Evolutionary conservation across 2,329 filamentous ascomycete species (phyloP).

Genomic region (Botrytis medusae): DNA sequence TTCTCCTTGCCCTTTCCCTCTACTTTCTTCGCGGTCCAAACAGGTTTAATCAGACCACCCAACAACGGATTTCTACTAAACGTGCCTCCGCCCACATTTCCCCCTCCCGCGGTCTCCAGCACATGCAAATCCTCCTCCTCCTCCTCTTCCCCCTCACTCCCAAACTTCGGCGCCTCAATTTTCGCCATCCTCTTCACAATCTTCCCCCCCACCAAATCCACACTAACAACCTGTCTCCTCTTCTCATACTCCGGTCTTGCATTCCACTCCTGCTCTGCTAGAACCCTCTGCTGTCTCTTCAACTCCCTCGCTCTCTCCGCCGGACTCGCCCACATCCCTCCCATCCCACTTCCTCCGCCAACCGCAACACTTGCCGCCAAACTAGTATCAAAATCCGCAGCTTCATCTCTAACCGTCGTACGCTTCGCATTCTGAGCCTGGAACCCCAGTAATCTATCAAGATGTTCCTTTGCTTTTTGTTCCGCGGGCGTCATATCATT

Average conservation of each 20-base stretch:
- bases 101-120: slow-evolving; percentile 23
- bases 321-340: slow-evolving; percentile 65
- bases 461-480: slow-evolving; percentile 60
- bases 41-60: slow-evolving; percentile 40
- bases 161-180: slow-evolving; percentile 32
- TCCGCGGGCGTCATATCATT: slow-evolving; percentile 35
- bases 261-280: slow-evolving; percentile 68
- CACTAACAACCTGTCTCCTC: slow-evolving; percentile 64
- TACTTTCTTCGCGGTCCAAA: slow-evolving; percentile 37
- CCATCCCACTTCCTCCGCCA: slow-evolving; percentile 32
- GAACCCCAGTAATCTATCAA: slow-evolving; percentile 65
- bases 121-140: slow-evolving; percentile 26
- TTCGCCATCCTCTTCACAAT: slow-evolving; percentile 44
- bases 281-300: slow-evolving; percentile 67
- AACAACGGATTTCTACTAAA: slow-evolving; percentile 42
- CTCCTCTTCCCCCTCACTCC: slow-evolving; percentile 32
- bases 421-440: slow-evolving; percentile 69
- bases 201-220: slow-evolving; percentile 65
- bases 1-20: slow-evolving; percentile 34
- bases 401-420: slow-evolving; percentile 69
- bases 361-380: slow-evolving; percentile 33
- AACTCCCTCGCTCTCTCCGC: slow-evolving; percentile 66
- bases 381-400: slow-evolving; percentile 64
- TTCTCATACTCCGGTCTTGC: slow-evolving; percentile 70
- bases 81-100: slow-evolving; percentile 34